Conservation (phyloP, 805 yeast genomes). For the Metschnikowia matae region DNA sequence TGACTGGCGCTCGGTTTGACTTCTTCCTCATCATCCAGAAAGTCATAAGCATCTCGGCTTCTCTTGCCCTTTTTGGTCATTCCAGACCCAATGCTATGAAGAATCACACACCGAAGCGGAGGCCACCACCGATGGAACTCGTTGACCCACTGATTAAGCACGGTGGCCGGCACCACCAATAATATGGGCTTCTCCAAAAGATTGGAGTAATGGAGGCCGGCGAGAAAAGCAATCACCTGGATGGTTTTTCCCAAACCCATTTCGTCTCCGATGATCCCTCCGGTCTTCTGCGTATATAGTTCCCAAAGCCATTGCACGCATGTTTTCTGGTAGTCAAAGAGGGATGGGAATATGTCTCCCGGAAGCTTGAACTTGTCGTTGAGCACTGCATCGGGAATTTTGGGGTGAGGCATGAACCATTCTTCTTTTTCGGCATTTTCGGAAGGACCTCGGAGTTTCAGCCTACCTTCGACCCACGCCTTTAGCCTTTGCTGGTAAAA, state of each 20-base stretch:
- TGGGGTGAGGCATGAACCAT: conserved; percentile 76
- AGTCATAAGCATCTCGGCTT: conserved; percentile 35
- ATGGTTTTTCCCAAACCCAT: conserved; percentile 98
- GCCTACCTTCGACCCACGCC: conserved; percentile 56
- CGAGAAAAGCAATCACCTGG: conserved; percentile 85
- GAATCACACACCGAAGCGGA: conserved; percentile 74
- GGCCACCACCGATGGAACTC: conserved; percentile 99
- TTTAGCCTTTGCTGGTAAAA: conserved; percentile 57
- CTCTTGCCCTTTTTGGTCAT: conserved; percentile 41
- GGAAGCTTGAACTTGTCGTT: conserved; percentile 73
- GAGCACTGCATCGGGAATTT: conserved; percentile 66
- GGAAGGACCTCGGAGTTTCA: conserved; percentile 31
- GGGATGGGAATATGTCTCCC: conserved; percentile 81
- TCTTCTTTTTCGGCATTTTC: conserved; percentile 34
- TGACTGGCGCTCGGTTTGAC: conserved; percentile 18
- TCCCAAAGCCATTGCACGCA: conserved; percentile 99
- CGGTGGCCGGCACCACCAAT: conserved; percentile 95
- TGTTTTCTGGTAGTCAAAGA: conserved; percentile 92
- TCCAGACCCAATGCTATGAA: conserved; percentile 92
- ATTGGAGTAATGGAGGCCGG: conserved; percentile 83
- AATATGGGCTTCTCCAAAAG: conserved; percentile 71
- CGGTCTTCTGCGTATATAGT: conserved; percentile 79
- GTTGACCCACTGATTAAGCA: conserved; percentile 93
- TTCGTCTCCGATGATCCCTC: conserved; percentile 96
- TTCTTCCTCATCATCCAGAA: conserved; percentile 3